phyloP scores from a whole-genome alignment of 768 basidiomycete species.

The Lentinula sp. region DNA sequence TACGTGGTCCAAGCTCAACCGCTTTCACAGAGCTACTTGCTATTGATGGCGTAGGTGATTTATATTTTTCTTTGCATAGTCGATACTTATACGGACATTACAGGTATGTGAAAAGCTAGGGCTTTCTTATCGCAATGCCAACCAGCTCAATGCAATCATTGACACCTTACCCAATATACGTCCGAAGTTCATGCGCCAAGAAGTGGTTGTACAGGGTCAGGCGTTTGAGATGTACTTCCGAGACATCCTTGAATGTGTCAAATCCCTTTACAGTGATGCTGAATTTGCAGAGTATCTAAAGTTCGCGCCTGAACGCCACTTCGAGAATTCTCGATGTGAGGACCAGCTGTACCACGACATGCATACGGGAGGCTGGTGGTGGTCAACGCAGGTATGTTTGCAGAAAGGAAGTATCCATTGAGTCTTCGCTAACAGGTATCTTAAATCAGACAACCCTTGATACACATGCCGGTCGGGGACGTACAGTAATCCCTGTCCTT shows the following conservation, averaged over 20 bases:
- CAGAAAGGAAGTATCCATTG: no score
- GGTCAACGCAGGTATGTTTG: slow-evolving; percentile 7
- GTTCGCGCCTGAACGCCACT: background rate
- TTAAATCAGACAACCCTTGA: no score
- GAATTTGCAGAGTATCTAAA: background rate
- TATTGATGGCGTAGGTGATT: background rate
- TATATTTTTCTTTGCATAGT: background rate
- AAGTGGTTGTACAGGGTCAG: slow-evolving; percentile 20
- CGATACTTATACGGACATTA: background rate
- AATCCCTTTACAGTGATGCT: background rate
- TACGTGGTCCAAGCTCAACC: background rate
- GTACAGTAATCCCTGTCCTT: background rate
- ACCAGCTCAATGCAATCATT: slow-evolving; percentile 6
- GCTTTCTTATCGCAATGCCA: slow-evolving; percentile 24
- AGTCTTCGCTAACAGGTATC: no score
- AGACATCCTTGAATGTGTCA: background rate
- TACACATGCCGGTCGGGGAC: no score
- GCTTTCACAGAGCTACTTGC: background rate
- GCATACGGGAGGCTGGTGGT: slow-evolving; percentile 22
- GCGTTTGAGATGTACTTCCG: background rate
- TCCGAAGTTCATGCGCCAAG: background rate
- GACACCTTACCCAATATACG: background rate
- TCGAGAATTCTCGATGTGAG: background rate
- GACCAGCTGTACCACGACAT: background rate
- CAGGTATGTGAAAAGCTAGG: slow-evolving; percentile 19